A percentile compares a stretch with the other conserved stretches of the same genome.
Evolutionary conservation across 768 basidiomycete species (phyloP).

Genomic region (Boletus reticuloceps): DNA sequence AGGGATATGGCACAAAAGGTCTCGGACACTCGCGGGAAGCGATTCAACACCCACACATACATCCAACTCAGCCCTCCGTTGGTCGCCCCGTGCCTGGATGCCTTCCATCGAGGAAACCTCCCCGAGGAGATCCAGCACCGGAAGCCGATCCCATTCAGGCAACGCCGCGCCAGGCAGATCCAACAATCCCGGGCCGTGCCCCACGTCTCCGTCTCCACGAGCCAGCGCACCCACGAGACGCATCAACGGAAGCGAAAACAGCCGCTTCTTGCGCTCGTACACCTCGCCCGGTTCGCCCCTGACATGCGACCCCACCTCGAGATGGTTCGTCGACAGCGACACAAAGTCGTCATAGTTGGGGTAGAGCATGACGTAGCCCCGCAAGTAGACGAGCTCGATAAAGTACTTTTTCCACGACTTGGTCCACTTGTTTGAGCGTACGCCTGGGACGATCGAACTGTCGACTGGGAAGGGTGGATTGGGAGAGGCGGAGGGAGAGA

Average conservation of each 20-base stretch:
- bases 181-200: slow-evolving; percentile 38
- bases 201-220: slow-evolving; percentile 3
- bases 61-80: slow-evolving; percentile 35
- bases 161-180: slow-evolving; percentile 56
- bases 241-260: slow-evolving; percentile 75
- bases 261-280: slow-evolving; percentile 52
- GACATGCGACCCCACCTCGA: slow-evolving; percentile 83
- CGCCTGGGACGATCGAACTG: slow-evolving; percentile 59
- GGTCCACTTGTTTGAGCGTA: slow-evolving; percentile 80
- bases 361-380: slow-evolving; percentile 86
- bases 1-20: slow-evolving; percentile 19
- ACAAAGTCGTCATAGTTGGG: slow-evolving; percentile 72
- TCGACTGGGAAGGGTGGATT: slow-evolving; percentile 33
- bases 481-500: slow-evolving; percentile 68
- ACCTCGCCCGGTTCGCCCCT: slow-evolving; percentile 47
- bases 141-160: slow-evolving; percentile 54
- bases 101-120: slow-evolving; percentile 34
- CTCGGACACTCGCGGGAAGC: slow-evolving; percentile 23
- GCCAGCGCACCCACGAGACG: slow-evolving; percentile 24
- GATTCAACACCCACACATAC: slow-evolving; percentile 24
- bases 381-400: slow-evolving; percentile 79
- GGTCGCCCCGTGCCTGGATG: slow-evolving; percentile 35
- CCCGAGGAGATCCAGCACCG: slow-evolving; percentile 70
- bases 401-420: slow-evolving; percentile 89
- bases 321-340: slow-evolving; percentile 87